phyloP scores from a whole-genome alignment of 345 rosid species.

The Noccaea bulbosa region DNA sequence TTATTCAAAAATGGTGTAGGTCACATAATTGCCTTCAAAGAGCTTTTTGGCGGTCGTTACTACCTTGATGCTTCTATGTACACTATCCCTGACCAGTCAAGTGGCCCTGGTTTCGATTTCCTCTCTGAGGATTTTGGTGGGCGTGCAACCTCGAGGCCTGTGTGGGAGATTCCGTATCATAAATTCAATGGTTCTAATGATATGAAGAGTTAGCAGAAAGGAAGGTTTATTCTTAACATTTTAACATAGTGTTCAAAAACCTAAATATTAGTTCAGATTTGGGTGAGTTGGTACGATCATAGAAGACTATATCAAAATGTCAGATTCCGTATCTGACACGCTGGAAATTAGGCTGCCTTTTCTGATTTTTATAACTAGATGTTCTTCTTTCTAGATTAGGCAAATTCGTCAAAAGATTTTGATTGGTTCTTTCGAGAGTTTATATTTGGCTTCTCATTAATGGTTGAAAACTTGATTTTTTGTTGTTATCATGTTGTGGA shows the following conservation, averaged over 20 bases:
- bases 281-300: conserved; percentile 22
- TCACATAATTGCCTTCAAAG: no score
- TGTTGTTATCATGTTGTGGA: no score
- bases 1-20: conserved; percentile 87
- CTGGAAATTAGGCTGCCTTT: conserved; percentile 32
- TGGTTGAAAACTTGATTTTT: no score
- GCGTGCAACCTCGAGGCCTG: conserved; percentile 64
- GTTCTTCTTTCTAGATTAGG: conserved; percentile 22
- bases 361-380: conserved; percentile 28
- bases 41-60: conserved; percentile 80
- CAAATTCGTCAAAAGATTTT: conserved; percentile 30
- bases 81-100: conserved; percentile 89
- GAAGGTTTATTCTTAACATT: conserved; percentile 27
- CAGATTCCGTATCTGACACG: conserved; percentile 29
- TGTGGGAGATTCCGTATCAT: conserved; percentile 80
- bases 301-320: conserved; percentile 46
- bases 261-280: conserved; percentile 30
- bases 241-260: conserved; percentile 31
- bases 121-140: conserved; percentile 74
- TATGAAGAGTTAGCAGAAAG: conserved; percentile 56
- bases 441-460: no score
- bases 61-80: conserved; percentile 99
- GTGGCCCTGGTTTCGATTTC: conserved; percentile 81
- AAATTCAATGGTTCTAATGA: conserved; percentile 63
- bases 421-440: conserved; percentile 3